phyloP scores from a whole-genome alignment of 2,329 filamentous ascomycete species.

The Pseudomassariella vexata region DNA sequence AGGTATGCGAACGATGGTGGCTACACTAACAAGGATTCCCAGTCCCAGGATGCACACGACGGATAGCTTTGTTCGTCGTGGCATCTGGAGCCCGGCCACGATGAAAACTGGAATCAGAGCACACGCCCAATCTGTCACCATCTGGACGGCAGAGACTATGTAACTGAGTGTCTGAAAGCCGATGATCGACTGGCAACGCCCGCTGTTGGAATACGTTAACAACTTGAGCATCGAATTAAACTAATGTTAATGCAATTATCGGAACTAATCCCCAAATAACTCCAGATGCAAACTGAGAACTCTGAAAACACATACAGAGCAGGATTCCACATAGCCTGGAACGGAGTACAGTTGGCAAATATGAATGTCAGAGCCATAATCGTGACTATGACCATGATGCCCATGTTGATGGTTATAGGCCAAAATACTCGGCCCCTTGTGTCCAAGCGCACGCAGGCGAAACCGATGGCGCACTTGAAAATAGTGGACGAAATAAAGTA shows the following conservation, averaged over 20 bases:
- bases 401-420: slow-evolving; percentile 8
- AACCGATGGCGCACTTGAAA: slow-evolving; percentile 14
- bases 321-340: slow-evolving; percentile 15
- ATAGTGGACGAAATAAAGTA: slow-evolving; percentile 15
- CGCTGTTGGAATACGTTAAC: no score
- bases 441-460: slow-evolving; percentile 13
- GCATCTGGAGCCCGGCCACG: slow-evolving; percentile 19
- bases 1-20: slow-evolving; percentile 7
- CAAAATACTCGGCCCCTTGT: slow-evolving; percentile 8
- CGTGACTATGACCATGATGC: no score
- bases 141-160: slow-evolving; percentile 14
- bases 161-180: slow-evolving; percentile 15
- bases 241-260: no score
- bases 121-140: slow-evolving; percentile 20
- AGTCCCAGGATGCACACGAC: slow-evolving; percentile 7
- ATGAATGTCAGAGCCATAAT: slow-evolving; percentile 5
- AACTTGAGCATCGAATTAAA: no score
- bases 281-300: no score
- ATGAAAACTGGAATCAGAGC: slow-evolving; percentile 24
- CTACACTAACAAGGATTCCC: slow-evolving; percentile 7
- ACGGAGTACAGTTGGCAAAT: slow-evolving; percentile 14
- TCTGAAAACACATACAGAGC: slow-evolving; percentile 9
- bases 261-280: no score
- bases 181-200: no score
- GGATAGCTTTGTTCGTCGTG: slow-evolving; percentile 13